Evolutionary conservation across 495 filamentous ascomycete species (phyloP).

Genomic region (Aspergillus coremiiformis): DNA sequence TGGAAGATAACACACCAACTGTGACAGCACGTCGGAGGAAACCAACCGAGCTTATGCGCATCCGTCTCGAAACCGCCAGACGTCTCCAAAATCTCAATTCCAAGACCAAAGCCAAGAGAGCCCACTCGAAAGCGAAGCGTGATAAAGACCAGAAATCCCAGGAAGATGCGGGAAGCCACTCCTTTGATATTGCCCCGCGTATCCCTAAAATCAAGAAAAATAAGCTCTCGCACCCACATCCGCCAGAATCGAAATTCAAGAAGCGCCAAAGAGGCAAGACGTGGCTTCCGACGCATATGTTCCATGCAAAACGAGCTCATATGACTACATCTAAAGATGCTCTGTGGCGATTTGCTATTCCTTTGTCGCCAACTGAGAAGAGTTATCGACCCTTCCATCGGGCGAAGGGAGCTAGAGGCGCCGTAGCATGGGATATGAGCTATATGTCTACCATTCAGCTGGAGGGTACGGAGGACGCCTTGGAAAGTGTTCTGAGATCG

Average conservation of each 20-base stretch:
- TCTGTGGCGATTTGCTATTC: constrained; percentile 83
- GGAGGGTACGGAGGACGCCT: constrained; percentile 55
- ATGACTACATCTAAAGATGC: constrained; percentile 74
- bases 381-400: constrained; percentile 82
- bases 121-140: constrained; percentile 25
- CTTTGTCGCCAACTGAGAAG: constrained; percentile 79
- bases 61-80: constrained; percentile 78
- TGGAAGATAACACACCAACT: constrained; percentile 85
- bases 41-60: constrained; percentile 59
- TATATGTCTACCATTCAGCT: constrained; percentile 84
- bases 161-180: constrained; percentile 29
- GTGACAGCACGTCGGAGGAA: constrained; percentile 64
- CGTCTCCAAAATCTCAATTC: constrained; percentile 57
- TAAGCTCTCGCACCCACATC: constrained; percentile 57
- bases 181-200: constrained; percentile 38
- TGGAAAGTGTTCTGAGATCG: constrained; percentile 56
- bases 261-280: constrained; percentile 85
- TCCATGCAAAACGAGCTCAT: constrained; percentile 82
- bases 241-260: constrained; percentile 62
- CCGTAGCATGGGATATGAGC: constrained; percentile 87
- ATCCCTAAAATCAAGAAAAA: constrained; percentile 66
- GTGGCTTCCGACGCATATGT: constrained; percentile 93
- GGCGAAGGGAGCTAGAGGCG: constrained; percentile 58
- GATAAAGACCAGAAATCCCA: constrained; percentile 27
- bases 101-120: constrained; percentile 46